A percentile compares a stretch with the other conserved stretches of the same genome.
These are phyloP conservation scores for Lindgomyces ingoldianus DNA, from an alignment of 495 filamentous ascomycete genomes.

Conservation along the genomic window DNA sequence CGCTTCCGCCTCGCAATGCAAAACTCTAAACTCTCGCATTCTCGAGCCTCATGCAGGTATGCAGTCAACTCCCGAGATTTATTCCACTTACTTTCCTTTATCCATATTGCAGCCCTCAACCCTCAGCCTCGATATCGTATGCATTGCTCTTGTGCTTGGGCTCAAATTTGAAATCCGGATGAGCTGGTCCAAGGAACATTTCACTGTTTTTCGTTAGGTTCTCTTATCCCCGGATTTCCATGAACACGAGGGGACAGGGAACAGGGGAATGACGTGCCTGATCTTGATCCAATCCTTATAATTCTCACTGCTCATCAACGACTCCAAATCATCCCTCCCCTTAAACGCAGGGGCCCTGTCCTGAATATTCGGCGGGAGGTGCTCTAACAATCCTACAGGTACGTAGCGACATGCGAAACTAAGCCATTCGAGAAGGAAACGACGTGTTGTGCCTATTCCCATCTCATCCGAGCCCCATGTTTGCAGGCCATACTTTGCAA, in stretches of 20 bases:
- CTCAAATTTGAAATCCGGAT: constrained; percentile 87
- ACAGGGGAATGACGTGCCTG: constrained; percentile 60
- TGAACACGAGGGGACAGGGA: neutral
- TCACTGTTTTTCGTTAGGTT: constrained; percentile 59
- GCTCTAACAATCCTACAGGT: constrained; percentile 82
- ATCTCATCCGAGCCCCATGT: constrained; percentile 94
- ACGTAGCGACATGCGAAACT: constrained; percentile 91
- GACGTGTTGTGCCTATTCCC: constrained; percentile 80
- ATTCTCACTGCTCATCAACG: constrained; percentile 79
- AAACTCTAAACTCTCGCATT: too few relatives aligned
- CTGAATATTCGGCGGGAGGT: constrained; percentile 81
- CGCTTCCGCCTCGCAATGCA: too few relatives aligned
- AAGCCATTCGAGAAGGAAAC: constrained; percentile 93
- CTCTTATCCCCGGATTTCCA: neutral
- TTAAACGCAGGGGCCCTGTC: constrained; percentile 82
- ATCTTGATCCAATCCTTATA: constrained; percentile 99
- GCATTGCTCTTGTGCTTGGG: constrained; percentile 98
- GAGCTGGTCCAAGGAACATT: constrained; percentile 94
- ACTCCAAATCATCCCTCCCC: constrained; percentile 88
- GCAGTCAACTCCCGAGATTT: too few relatives aligned
- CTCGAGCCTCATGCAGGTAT: too few relatives aligned
- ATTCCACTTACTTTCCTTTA: too few relatives aligned
- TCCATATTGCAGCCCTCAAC: too few relatives aligned
- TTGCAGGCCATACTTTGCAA: constrained; percentile 85
- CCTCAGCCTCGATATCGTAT: constrained; percentile 67